A percentile compares a stretch with the other conserved stretches of the same genome.
Evolutionary conservation across 2,329 filamentous ascomycete species (phyloP).

Genomic region (Plenodomus biglobosus): DNA sequence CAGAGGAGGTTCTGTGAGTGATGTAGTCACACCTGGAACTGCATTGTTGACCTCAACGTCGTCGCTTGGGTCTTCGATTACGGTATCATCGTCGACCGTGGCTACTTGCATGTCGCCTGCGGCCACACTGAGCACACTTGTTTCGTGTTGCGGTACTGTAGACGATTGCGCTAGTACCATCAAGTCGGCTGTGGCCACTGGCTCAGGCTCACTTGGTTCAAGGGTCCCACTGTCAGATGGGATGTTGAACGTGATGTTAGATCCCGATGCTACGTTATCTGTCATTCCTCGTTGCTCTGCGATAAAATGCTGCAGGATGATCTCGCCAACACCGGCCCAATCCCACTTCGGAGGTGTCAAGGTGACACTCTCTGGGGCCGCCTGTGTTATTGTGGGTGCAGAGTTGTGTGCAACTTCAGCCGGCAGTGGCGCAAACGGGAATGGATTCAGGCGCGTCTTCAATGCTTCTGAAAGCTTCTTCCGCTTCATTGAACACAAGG

Average conservation of each 20-base stretch:
- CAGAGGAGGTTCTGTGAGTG: conserved; percentile 36
- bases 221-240: conserved; percentile 36
- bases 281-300: conserved; percentile 45
- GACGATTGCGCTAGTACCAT: neutral
- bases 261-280: conserved; percentile 38
- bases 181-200: conserved; percentile 3
- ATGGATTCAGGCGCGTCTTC: conserved; percentile 58
- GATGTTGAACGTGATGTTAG: conserved; percentile 47
- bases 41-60: conserved; percentile 16
- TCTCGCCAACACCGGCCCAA: conserved; percentile 54
- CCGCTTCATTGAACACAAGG: conserved; percentile 52
- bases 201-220: conserved; percentile 11
- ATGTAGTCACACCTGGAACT: conserved; percentile 13
- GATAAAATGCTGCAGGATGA: conserved; percentile 49
- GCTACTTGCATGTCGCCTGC: neutral
- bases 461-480: conserved; percentile 56
- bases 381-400: conserved; percentile 6
- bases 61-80: conserved; percentile 24
- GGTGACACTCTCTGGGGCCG: conserved; percentile 42
- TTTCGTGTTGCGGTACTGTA: conserved; percentile 2
- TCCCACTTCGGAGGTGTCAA: conserved; percentile 44
- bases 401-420: conserved; percentile 33
- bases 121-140: neutral
- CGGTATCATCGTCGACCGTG: conserved; percentile 18
- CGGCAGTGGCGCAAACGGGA: conserved; percentile 45